phyloP scores from a whole-genome alignment of 1,139 yeast genomes.

The Debaryomycetaceae sp. region DNA sequence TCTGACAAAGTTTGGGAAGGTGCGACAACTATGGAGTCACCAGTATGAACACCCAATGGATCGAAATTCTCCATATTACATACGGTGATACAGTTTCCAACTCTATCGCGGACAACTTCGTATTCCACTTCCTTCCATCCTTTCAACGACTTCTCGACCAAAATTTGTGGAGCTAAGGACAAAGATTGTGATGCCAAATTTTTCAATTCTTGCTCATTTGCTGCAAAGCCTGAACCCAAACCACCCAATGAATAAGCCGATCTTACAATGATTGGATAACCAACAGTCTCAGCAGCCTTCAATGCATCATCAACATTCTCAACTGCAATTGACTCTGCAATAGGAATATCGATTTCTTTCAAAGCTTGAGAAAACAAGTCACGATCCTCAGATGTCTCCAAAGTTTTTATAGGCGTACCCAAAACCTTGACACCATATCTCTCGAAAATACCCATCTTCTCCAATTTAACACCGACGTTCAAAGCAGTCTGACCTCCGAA shows the following conservation, averaged over 20 bases:
- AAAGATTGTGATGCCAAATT: conserved; percentile 86
- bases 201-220: conserved; percentile 73
- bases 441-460: conserved; percentile 89
- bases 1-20: conserved; percentile 97
- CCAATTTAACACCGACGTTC: conserved; percentile 92
- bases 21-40: conserved; percentile 98
- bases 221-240: conserved; percentile 95
- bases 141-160: conserved; percentile 93
- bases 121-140: conserved; percentile 99
- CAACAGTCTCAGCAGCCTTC: conserved; percentile 78
- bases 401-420: conserved; percentile 94
- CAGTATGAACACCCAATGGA: conserved; percentile 97
- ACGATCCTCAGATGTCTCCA: conserved; percentile 96
- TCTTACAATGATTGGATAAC: conserved; percentile 96
- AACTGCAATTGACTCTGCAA: conserved; percentile 95
- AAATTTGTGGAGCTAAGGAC: conserved; percentile 87
- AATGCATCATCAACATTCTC: conserved; percentile 91
- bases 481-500: conserved; percentile 99
- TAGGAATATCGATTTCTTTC: conserved; percentile 89
- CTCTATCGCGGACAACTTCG: conserved; percentile 96
- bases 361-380: conserved; percentile 92
- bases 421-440: conserved; percentile 89
- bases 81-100: conserved; percentile 95
- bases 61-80: conserved; percentile 99
- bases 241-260: conserved; percentile 98